A percentile compares a stretch with the other conserved stretches of the same genome.
Evolutionary conservation across 805 yeast species (phyloP).

Genomic region (Grigorovia transvaalensis): DNA sequence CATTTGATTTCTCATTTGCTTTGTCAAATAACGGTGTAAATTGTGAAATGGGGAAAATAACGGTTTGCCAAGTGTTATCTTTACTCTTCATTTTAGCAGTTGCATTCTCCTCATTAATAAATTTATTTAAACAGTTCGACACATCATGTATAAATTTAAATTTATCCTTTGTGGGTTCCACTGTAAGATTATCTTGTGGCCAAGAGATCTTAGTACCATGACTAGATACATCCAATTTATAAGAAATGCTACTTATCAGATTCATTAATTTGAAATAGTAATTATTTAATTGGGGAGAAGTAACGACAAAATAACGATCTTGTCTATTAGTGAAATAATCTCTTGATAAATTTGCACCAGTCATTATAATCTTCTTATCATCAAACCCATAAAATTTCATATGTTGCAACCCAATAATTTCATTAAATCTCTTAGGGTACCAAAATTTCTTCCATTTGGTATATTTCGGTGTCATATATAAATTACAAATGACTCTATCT

Average conservation of each 20-base stretch:
- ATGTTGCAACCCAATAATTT: slow-evolving; percentile 87
- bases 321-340: slow-evolving; percentile 94
- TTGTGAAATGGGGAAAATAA: slow-evolving; percentile 85
- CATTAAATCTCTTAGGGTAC: slow-evolving; percentile 79
- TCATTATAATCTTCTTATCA: slow-evolving; percentile 77
- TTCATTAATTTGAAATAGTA: slow-evolving; percentile 66
- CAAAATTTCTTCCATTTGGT: slow-evolving; percentile 52
- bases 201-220: slow-evolving; percentile 42
- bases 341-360: slow-evolving; percentile 84
- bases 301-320: slow-evolving; percentile 78
- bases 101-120: slow-evolving; percentile 32
- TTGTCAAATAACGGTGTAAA: slow-evolving; percentile 68
- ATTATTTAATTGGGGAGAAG: slow-evolving; percentile 44
- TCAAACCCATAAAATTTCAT: slow-evolving; percentile 97
- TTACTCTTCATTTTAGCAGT: neutral
- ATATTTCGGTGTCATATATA: slow-evolving; percentile 85
- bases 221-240: slow-evolving; percentile 46
- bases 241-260: slow-evolving; percentile 61
- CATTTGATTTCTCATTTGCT: slow-evolving; percentile 57
- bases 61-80: slow-evolving; percentile 33
- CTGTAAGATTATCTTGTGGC: slow-evolving; percentile 59
- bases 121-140: slow-evolving; percentile 44
- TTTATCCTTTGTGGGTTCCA: slow-evolving; percentile 51
- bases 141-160: slow-evolving; percentile 46
- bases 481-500: slow-evolving; percentile 61